These are phyloP conservation scores for Aspergillus sp. DNA, from an alignment of 2,329 filamentous ascomycete species.

Conservation along the genomic window DNA sequence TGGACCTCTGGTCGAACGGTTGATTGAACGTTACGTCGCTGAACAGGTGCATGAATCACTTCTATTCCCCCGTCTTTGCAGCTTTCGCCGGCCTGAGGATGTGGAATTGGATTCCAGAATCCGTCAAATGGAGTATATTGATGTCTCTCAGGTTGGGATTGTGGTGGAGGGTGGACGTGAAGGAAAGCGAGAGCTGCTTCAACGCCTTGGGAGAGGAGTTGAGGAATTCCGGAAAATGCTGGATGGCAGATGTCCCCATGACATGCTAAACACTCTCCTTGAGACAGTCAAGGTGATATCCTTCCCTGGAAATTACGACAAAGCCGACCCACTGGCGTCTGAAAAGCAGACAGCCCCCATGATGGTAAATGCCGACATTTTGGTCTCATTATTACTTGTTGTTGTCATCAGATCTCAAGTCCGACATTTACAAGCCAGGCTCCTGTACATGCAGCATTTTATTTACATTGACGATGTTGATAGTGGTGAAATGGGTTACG, in stretches of 20 bases:
- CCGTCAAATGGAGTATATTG: conserved; percentile 86
- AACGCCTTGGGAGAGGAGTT: conserved; percentile 71
- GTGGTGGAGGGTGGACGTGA: conserved; percentile 71
- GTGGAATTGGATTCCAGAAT: conserved; percentile 84
- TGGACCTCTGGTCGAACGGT: conserved; percentile 81
- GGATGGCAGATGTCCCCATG: conserved; percentile 72
- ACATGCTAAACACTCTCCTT: conserved; percentile 79
- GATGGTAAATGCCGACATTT: conserved; percentile 78
- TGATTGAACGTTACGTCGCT: conserved; percentile 91
- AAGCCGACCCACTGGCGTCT: conserved; percentile 34
- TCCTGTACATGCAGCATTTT: conserved; percentile 95
- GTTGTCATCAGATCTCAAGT: conserved; percentile 90
- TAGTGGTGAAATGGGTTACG: conserved; percentile 92
- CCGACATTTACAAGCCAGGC: conserved; percentile 77
- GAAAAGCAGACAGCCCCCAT: conserved; percentile 54
- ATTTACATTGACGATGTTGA: conserved; percentile 98
- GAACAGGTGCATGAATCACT: conserved; percentile 85
- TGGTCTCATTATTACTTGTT: conserved; percentile 85
- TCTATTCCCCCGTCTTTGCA: conserved; percentile 76
- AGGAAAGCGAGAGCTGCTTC: conserved; percentile 76
- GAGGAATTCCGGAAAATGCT: conserved; percentile 86
- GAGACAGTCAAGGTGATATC: conserved; percentile 81
- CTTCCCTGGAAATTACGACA: conserved; percentile 48
- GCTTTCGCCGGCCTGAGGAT: conserved; percentile 75
- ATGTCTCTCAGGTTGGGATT: conserved; percentile 92